phyloP scores from a whole-genome alignment of 2,329 filamentous ascomycete species.

The Colletotrichum lentis region DNA sequence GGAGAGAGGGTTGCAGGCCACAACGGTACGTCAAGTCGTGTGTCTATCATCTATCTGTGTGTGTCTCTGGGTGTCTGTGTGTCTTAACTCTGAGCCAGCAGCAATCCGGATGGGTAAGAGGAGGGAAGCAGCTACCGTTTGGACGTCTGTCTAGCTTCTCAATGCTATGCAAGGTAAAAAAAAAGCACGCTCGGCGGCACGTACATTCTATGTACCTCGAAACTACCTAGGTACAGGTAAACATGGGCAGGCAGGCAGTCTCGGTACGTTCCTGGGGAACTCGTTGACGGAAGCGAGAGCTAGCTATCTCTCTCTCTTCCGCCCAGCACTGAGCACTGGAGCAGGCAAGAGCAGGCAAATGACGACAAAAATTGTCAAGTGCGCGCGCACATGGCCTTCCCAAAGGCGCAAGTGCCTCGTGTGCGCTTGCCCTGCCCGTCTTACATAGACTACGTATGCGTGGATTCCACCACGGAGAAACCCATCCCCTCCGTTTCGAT shows the following conservation, averaged over 20 bases:
- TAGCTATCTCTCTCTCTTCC: not conserved
- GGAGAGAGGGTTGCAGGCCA: not conserved
- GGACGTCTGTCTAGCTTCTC: constrained; percentile 7
- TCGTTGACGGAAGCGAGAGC: not conserved
- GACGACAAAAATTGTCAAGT: no score
- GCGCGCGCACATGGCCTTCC: constrained; percentile 22
- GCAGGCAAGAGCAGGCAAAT: no score
- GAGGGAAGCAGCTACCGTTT: no score
- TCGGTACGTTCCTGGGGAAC: not conserved
- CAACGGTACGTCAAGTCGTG: not conserved
- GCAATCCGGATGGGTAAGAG: not conserved
- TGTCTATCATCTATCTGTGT: no score
- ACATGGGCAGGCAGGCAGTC: not conserved
- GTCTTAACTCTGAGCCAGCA: not conserved
- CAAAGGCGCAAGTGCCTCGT: constrained; percentile 29
- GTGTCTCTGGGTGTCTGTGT: not conserved
- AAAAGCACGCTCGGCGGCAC: constrained; percentile 5
- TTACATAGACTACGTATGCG: constrained; percentile 14
- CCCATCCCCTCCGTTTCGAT: constrained; percentile 18
- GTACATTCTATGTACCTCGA: not conserved
- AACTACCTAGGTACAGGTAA: not conserved
- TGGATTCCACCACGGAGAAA: constrained; percentile 27
- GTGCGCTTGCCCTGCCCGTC: constrained; percentile 31
- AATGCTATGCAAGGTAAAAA: constrained; percentile 18
- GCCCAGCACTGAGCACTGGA: not conserved